A percentile compares a stretch with the other conserved stretches of the same genome.
These are phyloP conservation scores for Kokia cookei DNA, from an alignment of 441 rosid species.

Conservation along the genomic window DNA sequence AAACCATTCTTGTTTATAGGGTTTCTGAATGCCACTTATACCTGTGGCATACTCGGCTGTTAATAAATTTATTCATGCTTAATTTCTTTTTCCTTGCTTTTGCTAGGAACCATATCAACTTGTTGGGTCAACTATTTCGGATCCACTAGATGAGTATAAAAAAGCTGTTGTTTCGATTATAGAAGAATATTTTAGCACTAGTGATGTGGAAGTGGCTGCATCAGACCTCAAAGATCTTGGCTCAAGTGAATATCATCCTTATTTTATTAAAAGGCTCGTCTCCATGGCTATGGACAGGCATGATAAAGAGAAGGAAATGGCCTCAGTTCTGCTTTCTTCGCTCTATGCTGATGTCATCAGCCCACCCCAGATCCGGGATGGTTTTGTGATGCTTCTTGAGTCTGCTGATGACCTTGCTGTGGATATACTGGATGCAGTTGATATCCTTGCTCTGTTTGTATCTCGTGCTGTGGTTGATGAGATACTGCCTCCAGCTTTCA, in stretches of 20 bases:
- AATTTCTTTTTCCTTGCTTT: conserved; percentile 9
- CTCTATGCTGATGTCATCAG: conserved; percentile 86
- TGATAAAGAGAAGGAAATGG: conserved; percentile 99
- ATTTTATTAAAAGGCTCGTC: conserved; percentile 84
- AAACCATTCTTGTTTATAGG: neutral
- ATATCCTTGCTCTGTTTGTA: conserved; percentile 78
- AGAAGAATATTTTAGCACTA: conserved; percentile 88
- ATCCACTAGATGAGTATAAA: conserved; percentile 94
- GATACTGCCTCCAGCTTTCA: conserved; percentile 89
- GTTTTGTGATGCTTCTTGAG: conserved; percentile 93
- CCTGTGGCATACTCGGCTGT: neutral
- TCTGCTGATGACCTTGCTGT: conserved; percentile 95
- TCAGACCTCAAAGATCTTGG: conserved; percentile 96
- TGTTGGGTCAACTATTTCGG: conserved; percentile 75
- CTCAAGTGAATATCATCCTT: conserved; percentile 83
- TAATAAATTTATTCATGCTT: neutral
- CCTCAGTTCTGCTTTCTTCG: conserved; percentile 87
- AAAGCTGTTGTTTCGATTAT: conserved; percentile 77
- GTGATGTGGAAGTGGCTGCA: conserved; percentile 84
- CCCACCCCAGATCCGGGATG: conserved; percentile 90
- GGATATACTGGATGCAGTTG: conserved; percentile 85
- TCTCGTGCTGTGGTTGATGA: conserved; percentile 98
- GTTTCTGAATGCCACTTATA: neutral
- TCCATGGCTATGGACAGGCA: conserved; percentile 99
- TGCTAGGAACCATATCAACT: conserved; percentile 84